Evolutionary conservation across 1,139 yeast genomes (phyloP), one percentile per base, ranked within the genome.

Genomic region (Taphrina communis): DNA sequence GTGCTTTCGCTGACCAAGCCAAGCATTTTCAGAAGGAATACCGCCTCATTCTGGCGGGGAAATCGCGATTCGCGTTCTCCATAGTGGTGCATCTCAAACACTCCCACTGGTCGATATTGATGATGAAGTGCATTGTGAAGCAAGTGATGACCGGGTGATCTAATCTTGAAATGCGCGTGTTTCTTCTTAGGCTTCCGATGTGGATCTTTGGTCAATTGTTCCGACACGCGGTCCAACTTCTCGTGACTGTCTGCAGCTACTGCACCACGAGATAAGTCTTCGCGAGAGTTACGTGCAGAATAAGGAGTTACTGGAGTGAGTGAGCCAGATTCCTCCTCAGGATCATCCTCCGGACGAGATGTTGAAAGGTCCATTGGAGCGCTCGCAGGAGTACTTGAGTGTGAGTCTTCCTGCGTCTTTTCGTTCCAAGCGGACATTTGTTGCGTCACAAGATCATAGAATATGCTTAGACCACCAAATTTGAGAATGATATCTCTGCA

Each of bases 21-120:
- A 19, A 69, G 44, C 58, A 65, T 57, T 36, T 50, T 25, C 12
- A 57, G 38, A 6, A 57, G 42, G 58, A 36, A 48, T 17, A 57
- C 63, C 19, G 57, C 46, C 31, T 65, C 68, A 19, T 21, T 39
- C 31, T 25, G 21, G 19, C 56, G 39, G 14, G 63, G 69, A 46
- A 41, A 62, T 19, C 14, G n/a, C 12, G 55, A 44, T 31, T 70
- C 71, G 42, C 65, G 57, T 39, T 65, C 71, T 21, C 55, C 48
- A 36, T 70, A 65, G n/a, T 68, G 65, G 17, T 59, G 65, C 52
- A 65, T 58, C 53, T 70, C 71, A 39, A 70, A 55, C 12, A 60
- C 50, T 5, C 72, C 72, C 7, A 68, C 70, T 4, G 70, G 72
- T 6, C 48, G 17, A 31, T 68, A 70, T 7, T 53, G 38, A 35